Base-by-base conservation (phyloP, 352 stramenopile species). In the Phytophthora lateralis region DNA sequence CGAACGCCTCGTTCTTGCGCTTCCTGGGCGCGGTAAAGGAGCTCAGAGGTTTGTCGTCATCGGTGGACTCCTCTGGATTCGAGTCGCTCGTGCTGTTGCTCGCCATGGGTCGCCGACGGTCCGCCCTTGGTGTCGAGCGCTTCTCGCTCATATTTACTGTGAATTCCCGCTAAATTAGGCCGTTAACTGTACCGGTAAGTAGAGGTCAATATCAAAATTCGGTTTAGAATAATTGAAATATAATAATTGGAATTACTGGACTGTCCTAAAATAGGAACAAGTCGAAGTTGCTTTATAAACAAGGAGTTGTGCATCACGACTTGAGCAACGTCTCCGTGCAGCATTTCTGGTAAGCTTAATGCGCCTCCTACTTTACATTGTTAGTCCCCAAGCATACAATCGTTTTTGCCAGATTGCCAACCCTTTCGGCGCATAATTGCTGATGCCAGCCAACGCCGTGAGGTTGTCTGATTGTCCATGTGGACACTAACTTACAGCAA, bases 131-230 rank as follows among this genome's bases (percentile, higher is more conserved):
- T 26, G 18, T 41, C 9, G 47, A 54, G 12, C 32, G 52, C 39
- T 55, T 59, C 20, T 58, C 62, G 43, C 53, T 34, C 61, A 69
- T n/a, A n/a, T n/a, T 54, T 8, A 15, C 55, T 30, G 26, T 9
- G 6, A 30, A 20, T 21, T 27, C 52, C 41, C 51, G 52, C 44
- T 42, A 60, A 45, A 24, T 27, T n/a, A n/a, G n/a, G n/a, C n/a
- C n/a, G n/a, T n/a, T n/a, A n/a, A n/a, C n/a, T n/a, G n/a, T n/a
- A n/a, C n/a, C n/a, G n/a, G n/a, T n/a, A n/a, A n/a, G n/a, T n/a
- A n/a, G n/a, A n/a, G n/a, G n/a, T n/a, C n/a, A n/a, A n/a, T n/a
- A n/a, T n/a, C n/a, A n/a, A n/a, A n/a, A n/a, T n/a, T n/a, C n/a
- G n/a, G n/a, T n/a, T n/a, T n/a, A n/a, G n/a, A n/a, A n/a, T n/a